phyloP scores from a whole-genome alignment of 169 alveolate species.

The Plasmodium blacklocki region DNA sequence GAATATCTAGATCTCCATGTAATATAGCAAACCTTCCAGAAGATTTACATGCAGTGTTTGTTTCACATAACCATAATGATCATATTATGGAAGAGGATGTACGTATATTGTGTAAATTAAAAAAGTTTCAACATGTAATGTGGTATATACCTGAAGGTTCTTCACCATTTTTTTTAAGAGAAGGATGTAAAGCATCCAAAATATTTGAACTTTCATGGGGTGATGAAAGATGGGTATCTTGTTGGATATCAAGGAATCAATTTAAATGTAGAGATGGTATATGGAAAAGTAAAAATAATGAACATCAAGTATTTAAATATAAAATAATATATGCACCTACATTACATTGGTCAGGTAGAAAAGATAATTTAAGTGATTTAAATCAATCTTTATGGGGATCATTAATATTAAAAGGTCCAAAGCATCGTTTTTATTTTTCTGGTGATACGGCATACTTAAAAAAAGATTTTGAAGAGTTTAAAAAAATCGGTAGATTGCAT shows the following conservation, averaged over 20 bases:
- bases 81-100: slow-evolving; percentile 70
- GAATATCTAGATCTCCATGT: slow-evolving; percentile 59
- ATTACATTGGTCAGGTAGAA: slow-evolving; percentile 68
- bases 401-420: slow-evolving; percentile 68
- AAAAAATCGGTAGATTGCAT: slow-evolving; percentile 61
- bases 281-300: slow-evolving; percentile 58
- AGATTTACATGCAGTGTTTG: slow-evolving; percentile 65
- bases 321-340: slow-evolving; percentile 66
- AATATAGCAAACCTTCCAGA: slow-evolving; percentile 40
- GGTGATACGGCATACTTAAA: slow-evolving; percentile 72
- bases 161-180: slow-evolving; percentile 31
- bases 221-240: slow-evolving; percentile 70
- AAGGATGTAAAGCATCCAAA: slow-evolving; percentile 60
- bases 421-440: slow-evolving; percentile 52
- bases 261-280: slow-evolving; percentile 62
- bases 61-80: slow-evolving; percentile 73
- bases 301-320: slow-evolving; percentile 26
- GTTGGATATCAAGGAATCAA: slow-evolving; percentile 48
- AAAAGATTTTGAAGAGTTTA: slow-evolving; percentile 63
- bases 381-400: slow-evolving; percentile 72
- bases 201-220: slow-evolving; percentile 70
- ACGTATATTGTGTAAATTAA: slow-evolving; percentile 44
- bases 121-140: slow-evolving; percentile 60
- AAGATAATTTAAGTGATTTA: slow-evolving; percentile 41
- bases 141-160: slow-evolving; percentile 73